A percentile compares a stretch with the other conserved stretches of the same genome.
phyloP scores from a whole-genome alignment of 257 asterid genomes.

The Buddleja alternifolia region DNA sequence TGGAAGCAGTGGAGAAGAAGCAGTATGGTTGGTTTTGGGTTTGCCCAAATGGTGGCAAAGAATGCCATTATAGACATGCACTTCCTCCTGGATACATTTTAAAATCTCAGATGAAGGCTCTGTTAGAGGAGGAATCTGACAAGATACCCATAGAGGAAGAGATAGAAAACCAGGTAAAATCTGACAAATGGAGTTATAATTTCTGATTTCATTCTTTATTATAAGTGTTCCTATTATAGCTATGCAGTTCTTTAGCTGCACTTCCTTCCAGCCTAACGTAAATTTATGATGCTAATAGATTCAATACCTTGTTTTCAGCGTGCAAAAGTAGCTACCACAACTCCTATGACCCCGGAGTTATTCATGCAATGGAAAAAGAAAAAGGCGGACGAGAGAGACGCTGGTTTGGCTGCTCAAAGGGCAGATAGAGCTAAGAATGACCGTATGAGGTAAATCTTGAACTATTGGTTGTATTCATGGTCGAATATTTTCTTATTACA shows the following conservation, averaged over 20 bases:
- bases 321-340: slow-evolving; percentile 52
- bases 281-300: slow-evolving; percentile 17
- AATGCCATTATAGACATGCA: slow-evolving; percentile 65
- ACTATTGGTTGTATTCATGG: not conserved
- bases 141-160: slow-evolving; percentile 65
- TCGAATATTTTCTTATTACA: not conserved
- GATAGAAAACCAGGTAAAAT: slow-evolving; percentile 61
- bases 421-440: slow-evolving; percentile 85
- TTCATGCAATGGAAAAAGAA: slow-evolving; percentile 66
- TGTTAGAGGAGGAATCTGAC: slow-evolving; percentile 64
- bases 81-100: slow-evolving; percentile 72
- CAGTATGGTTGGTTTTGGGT: slow-evolving; percentile 81
- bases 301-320: slow-evolving; percentile 43
- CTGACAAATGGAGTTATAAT: not conserved
- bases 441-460: slow-evolving; percentile 57
- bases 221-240: slow-evolving; percentile 6
- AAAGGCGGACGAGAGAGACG: slow-evolving; percentile 62
- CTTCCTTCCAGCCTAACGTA: not conserved
- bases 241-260: not conserved
- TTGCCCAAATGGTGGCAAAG: slow-evolving; percentile 72
- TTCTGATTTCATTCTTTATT: not conserved
- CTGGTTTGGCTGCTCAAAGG: slow-evolving; percentile 58
- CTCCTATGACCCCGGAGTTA: slow-evolving; percentile 62
- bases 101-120: slow-evolving; percentile 74
- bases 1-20: slow-evolving; percentile 79